Evolutionary conservation across 2,329 filamentous ascomycete genomes (phyloP).

Genomic region (Cordyceps fumosorosea): DNA sequence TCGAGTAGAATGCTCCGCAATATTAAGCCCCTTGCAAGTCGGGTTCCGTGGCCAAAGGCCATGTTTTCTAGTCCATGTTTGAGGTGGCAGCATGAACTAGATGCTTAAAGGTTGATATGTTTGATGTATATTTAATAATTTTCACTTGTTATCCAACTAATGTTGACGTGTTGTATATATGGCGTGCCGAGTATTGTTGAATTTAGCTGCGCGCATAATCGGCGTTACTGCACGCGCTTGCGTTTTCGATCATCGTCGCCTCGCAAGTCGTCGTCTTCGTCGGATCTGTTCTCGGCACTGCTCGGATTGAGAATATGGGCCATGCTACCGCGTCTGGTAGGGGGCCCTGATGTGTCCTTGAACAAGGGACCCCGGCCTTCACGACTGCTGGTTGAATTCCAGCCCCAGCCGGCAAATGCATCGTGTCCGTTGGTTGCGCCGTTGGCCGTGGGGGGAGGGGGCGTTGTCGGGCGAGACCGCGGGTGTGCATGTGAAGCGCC

Average conservation of each 20-base stretch:
- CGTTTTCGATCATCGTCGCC: slow-evolving; percentile 56
- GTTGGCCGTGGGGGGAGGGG: slow-evolving; percentile 44
- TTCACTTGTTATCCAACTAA: background rate
- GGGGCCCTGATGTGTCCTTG: slow-evolving; percentile 50
- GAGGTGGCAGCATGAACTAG: background rate
- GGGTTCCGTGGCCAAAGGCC: slow-evolving; percentile 3
- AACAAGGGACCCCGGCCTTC: slow-evolving; percentile 45
- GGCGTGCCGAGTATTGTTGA: background rate
- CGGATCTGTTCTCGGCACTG: slow-evolving; percentile 47
- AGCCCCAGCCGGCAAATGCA: slow-evolving; percentile 50
- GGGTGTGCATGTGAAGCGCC: slow-evolving; percentile 34
- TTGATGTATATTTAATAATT: background rate
- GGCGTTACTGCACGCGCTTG: slow-evolving; percentile 46
- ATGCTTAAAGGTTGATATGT: background rate
- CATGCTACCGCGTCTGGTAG: slow-evolving; percentile 54
- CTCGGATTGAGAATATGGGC: slow-evolving; percentile 57
- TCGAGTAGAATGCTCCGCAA: background rate
- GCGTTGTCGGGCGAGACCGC: slow-evolving; percentile 47
- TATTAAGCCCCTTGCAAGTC: slow-evolving; percentile 11
- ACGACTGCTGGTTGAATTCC: slow-evolving; percentile 42
- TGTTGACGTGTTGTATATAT: background rate
- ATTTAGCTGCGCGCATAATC: background rate
- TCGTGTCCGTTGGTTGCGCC: slow-evolving; percentile 32
- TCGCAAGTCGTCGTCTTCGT: slow-evolving; percentile 49
- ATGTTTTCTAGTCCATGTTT: background rate